Base-by-base conservation (phyloP, 257 asterid genomes). In the Solanum verrucosum region DNA sequence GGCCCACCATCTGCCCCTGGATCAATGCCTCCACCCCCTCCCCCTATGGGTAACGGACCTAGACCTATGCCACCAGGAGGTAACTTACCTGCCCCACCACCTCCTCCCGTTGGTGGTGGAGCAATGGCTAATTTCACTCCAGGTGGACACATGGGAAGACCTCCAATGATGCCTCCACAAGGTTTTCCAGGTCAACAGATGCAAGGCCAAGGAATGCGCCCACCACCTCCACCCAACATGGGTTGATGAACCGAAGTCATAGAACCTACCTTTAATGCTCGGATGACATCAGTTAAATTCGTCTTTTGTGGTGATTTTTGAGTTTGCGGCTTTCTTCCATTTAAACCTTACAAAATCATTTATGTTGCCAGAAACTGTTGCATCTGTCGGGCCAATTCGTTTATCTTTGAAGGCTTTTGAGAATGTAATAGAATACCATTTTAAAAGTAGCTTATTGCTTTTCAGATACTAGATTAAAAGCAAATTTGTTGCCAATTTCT, bases 41-140 rank as follows among this genome's bases (percentile, higher is more conserved):
- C 98, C 27, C 94, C 96, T 49, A 88, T 92, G 94, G 92, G 82
- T 63, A 96, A 93, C 86, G 99, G 97, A 67, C 98, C 98, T 2
- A 93, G 98, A 92, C 98, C 99, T 72, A 95, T 95, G 98, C 99
- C 98, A n/a, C 98, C 98, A 1, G 99, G 98, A 79, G 98, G 98
- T 44, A 92, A 93, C 86, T 86, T 96, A 87, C 98, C 99, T 35
- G 98, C 98, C 34, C 99, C 99, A 8, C 99, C 98, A 31, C 99
- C 98, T n/a, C 98, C 98, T 21, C 92, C 96, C 23, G 92, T 90
- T 23, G 95, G 97, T 49, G 74, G 94, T 88, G 98, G 96, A 81
- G 89, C 96, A 8, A 96, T 95, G 98, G 88, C 96, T 23, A 95
- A 96, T 89, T 96, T 96, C 87, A 96, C 97, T 67, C 97, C 98